Evolutionary conservation across 176 grass and related monocot species (phyloP).

Genomic region (Chloris gayana): DNA sequence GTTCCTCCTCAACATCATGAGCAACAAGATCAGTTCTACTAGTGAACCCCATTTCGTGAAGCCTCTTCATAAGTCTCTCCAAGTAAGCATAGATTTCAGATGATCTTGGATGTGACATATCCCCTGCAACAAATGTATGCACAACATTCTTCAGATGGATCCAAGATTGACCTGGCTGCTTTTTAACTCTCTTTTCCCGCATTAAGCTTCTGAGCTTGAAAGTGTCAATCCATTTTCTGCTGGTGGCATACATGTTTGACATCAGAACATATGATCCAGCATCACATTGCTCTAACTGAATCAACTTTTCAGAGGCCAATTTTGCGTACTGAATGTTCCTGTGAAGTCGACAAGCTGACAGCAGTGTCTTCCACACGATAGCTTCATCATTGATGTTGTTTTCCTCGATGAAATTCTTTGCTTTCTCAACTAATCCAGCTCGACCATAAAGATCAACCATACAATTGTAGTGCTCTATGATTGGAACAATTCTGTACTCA

Average conservation of each 20-base stretch:
- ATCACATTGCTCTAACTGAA: slow-evolving; percentile 58
- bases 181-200: slow-evolving; percentile 49
- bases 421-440: slow-evolving; percentile 54
- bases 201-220: slow-evolving; percentile 60
- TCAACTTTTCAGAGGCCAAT: slow-evolving; percentile 53
- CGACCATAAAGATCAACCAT: slow-evolving; percentile 76
- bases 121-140: slow-evolving; percentile 49
- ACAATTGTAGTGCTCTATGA: slow-evolving; percentile 62
- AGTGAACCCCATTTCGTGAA: slow-evolving; percentile 57
- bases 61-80: slow-evolving; percentile 47
- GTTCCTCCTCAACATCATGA: slow-evolving; percentile 63
- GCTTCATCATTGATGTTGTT: slow-evolving; percentile 52
- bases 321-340: slow-evolving; percentile 52
- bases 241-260: slow-evolving; percentile 65
- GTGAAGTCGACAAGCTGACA: slow-evolving; percentile 66
- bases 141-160: slow-evolving; percentile 55
- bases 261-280: slow-evolving; percentile 63
- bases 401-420: slow-evolving; percentile 56
- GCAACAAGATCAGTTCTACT: slow-evolving; percentile 55
- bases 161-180: slow-evolving; percentile 63
- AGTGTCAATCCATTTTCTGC: slow-evolving; percentile 59
- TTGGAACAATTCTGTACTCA: slow-evolving; percentile 56
- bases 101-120: slow-evolving; percentile 42
- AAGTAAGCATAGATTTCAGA: slow-evolving; percentile 51
- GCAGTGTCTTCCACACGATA: slow-evolving; percentile 64